Base-by-base conservation (phyloP, 805 yeast genomes). In the Lipomyces spencermartinsiae region DNA sequence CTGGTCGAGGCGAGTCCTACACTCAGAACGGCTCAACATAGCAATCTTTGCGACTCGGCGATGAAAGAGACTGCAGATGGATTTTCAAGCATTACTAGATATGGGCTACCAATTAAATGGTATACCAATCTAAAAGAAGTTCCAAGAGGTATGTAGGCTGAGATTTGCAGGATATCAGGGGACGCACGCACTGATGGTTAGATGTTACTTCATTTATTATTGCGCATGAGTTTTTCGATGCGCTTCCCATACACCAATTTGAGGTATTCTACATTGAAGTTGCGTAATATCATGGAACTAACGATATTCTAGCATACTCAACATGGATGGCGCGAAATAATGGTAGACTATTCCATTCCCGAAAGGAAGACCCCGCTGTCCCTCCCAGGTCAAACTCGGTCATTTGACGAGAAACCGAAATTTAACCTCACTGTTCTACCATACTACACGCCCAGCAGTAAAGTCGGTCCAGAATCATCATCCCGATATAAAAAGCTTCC, bases 161-260 rank as follows among this genome's bases (percentile, higher is more conserved):
- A 19, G 9, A 6, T 16, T n/a, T 33, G 16, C 4, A 35, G 2
- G 8, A 4, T 25, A 3, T 66, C 71, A 1, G 73, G 75, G n/a
- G 22, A 7, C 9, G 37, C 56, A 8, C 51, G 75, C 37, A 56
- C 16, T 49, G 75, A 75, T 5, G 66, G 34, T 9, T 5, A 53
- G 56, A 59, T 2, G 58, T 73, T 31, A 82, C 91, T 56, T 89
- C 90, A 67, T 91, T 86, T 75, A 81, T 90, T 4, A 76, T 92
- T 63, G 95, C 96, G 0, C 97, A 92, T 76, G 97, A 92, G 77
- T 92, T 92, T 74, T 92, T 89, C 75, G 97, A 92, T 78, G 97
- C 97, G 0, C 80, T 92, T 65, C 97, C 97, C 0, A 87, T 92
- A 31, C 87, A 89, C 71, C 85, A 88, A 70, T 91, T 89, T 75